phyloP scores from a whole-genome alignment of 2,329 filamentous ascomycete genomes.

The Verticillium klebahnii region DNA sequence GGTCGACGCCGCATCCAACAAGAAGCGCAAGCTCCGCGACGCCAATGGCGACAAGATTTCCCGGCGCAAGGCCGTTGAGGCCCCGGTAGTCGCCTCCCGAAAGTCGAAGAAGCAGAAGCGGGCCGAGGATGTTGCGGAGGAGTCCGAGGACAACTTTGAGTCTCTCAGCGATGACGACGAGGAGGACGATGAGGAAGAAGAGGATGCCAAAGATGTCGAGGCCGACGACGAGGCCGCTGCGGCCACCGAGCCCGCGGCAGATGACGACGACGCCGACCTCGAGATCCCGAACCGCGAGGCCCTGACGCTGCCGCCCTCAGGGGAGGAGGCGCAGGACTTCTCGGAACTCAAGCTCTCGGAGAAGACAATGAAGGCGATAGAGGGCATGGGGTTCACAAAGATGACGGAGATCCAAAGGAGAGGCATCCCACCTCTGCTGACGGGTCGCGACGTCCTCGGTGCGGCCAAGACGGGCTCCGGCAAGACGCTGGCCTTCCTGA shows the following conservation, averaged over 20 bases:
- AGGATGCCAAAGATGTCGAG: conserved; percentile 21
- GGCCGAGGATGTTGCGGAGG: conserved; percentile 20
- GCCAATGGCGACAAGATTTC: conserved; percentile 20
- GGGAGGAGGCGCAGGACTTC: conserved; percentile 65
- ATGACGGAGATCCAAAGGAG: conserved; percentile 95
- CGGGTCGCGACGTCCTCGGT: conserved; percentile 87
- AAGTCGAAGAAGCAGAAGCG: conserved; percentile 40
- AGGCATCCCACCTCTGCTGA: conserved; percentile 81
- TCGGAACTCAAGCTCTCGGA: conserved; percentile 79
- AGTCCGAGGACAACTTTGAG: conserved; percentile 19
- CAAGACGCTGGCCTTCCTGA: conserved; percentile 92
- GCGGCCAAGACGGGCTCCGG: conserved; percentile 95
- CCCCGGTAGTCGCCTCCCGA: conserved; percentile 22
- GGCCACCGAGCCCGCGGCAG: conserved; percentile 14
- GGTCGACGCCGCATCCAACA: conserved; percentile 19
- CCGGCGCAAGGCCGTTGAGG: conserved; percentile 31
- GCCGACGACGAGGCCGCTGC: conserved; percentile 19
- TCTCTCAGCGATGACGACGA: conserved; percentile 21
- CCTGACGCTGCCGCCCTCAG: conserved; percentile 47
- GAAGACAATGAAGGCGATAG: conserved; percentile 81
- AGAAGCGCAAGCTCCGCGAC: conserved; percentile 38
- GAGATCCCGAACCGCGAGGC: conserved; percentile 30
- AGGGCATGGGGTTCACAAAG: conserved; percentile 86
- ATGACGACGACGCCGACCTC: conserved; percentile 25
- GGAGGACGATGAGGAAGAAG: conserved; percentile 18